These are phyloP conservation scores for Suhomyces guaymorum DNA, from an alignment of 1,139 yeast species.

Conservation along the genomic window DNA sequence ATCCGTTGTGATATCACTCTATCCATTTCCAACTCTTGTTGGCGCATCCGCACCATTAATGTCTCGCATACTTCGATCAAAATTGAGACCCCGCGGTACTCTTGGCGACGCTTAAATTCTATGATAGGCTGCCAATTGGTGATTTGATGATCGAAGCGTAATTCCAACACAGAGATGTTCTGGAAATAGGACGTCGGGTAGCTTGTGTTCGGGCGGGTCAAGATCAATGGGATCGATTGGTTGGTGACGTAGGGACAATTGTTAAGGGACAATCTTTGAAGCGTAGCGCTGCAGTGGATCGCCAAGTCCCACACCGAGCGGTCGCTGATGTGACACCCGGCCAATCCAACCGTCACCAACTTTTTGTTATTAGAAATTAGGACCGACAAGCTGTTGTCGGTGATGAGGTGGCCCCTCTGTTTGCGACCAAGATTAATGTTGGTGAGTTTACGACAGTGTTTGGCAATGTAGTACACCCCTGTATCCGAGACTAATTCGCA, in stretches of 20 bases:
- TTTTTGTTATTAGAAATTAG: conserved; percentile 55
- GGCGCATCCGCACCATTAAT: conserved; percentile 57
- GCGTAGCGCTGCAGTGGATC: conserved; percentile 49
- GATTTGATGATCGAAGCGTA: conserved; percentile 61
- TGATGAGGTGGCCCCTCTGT: conserved; percentile 61
- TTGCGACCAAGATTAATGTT: conserved; percentile 81
- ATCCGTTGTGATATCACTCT: conserved; percentile 53
- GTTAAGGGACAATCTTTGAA: conserved; percentile 76
- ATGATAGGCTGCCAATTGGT: conserved; percentile 66
- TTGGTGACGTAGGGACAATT: conserved; percentile 70
- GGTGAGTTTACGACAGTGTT: conserved; percentile 55
- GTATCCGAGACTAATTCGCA: conserved; percentile 78
- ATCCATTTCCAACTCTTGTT: conserved; percentile 64
- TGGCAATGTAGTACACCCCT: conserved; percentile 67
- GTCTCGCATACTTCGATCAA: conserved; percentile 77
- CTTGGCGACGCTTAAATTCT: conserved; percentile 64
- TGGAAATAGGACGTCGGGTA: conserved; percentile 50
- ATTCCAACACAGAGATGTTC: conserved; percentile 71
- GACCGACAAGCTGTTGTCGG: conserved; percentile 66
- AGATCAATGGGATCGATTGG: conserved; percentile 62
- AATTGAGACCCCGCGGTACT: conserved; percentile 51
- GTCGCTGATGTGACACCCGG: conserved; percentile 84
- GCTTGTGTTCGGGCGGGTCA: conserved; percentile 24
- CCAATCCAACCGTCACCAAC: conserved; percentile 76
- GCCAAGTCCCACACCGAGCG: conserved; percentile 81